phyloP scores from a whole-genome alignment of 805 yeast species.

The Peterozyma xylosa region DNA sequence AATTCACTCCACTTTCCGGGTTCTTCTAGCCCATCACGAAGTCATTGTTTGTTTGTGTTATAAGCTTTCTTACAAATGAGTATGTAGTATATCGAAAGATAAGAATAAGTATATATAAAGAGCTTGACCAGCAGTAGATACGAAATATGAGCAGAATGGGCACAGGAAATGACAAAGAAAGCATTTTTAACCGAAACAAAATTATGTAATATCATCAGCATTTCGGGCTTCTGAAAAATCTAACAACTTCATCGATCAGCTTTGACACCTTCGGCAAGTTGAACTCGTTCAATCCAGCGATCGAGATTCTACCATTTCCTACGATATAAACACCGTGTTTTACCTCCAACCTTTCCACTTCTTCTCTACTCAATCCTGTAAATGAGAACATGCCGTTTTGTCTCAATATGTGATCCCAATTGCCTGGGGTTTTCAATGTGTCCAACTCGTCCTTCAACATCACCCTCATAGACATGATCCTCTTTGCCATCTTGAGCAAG shows the following conservation, averaged over 20 bases:
- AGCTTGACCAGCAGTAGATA: too few species aligned
- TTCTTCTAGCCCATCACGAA: too few species aligned
- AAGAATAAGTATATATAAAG: too few species aligned
- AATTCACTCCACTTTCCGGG: too few species aligned
- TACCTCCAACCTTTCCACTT: slow-evolving; percentile 68
- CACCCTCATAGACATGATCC: slow-evolving; percentile 76
- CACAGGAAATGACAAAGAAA: too few species aligned
- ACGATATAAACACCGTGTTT: slow-evolving; percentile 80
- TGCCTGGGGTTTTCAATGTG: slow-evolving; percentile 71
- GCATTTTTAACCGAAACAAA: too few species aligned
- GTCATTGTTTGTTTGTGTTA: too few species aligned
- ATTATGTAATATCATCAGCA: too few species aligned
- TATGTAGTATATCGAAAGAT: too few species aligned
- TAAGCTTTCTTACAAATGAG: too few species aligned
- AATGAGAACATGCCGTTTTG: slow-evolving; percentile 98
- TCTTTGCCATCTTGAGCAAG: slow-evolving; percentile 76
- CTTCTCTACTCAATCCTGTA: slow-evolving; percentile 75
- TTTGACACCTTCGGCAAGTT: slow-evolving; percentile 76
- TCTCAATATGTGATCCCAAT: slow-evolving; percentile 82
- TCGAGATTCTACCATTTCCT: slow-evolving; percentile 81
- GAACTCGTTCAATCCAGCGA: slow-evolving; percentile 82
- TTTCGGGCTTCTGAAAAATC: slow-evolving; percentile 7
- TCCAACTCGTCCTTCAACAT: slow-evolving; percentile 55
- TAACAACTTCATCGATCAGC: slow-evolving; percentile 74
- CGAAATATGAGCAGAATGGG: too few species aligned